Base-by-base conservation (phyloP, 2,329 filamentous ascomycete genomes). In the Sarocladium brachiariae region DNA sequence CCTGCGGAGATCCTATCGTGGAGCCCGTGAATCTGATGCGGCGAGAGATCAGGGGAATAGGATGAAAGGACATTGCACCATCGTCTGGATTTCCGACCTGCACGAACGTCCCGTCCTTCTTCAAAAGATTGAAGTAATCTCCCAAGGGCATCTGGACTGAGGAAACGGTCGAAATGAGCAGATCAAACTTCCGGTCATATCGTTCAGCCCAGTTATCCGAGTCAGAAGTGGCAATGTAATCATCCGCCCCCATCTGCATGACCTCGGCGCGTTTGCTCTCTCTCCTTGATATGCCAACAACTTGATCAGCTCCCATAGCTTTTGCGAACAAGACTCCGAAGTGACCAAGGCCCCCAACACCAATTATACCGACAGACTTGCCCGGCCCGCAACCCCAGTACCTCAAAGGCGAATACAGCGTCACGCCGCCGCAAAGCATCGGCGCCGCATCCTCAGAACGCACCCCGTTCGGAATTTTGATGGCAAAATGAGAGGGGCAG, bases 351-450 rank as follows among this genome's bases (percentile, higher is more conserved):
- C 84, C 84, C 7, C 84, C 84, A 13, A 88, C 70, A 2, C 84
- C 84, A 18, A 87, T 70, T 53, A 88, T 77, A 1, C 79, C 84
- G 2, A 89, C 80, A 21, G 65, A 73, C 66, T 84, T 87, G 13
- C 83, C 84, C 0, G 83, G 83, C 0, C 84, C 86, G 46, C 75
- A 78, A 2, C 80, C 80, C 55, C 85, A 78, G 49, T 80, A 73
- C 58, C 71, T 71, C 47, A 89, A 65, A 1, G 86, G 85, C 10
- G 74, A 72, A 61, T 75, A 89, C 6, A 84, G 71, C 0, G 86
- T 89, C 30, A 88, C 75, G 13, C 86, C 85, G 19, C 76, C 86
- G 59, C 86, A 89, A 37, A 89, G 71, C 77, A 89, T 81, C 3
- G 85, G 84, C 16, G 84, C 73, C 9, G 71, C 70, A 49, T 66